Evolutionary conservation across 805 yeast genomes (phyloP).

Genomic region (Metschnikowia drakensbergensis): DNA sequence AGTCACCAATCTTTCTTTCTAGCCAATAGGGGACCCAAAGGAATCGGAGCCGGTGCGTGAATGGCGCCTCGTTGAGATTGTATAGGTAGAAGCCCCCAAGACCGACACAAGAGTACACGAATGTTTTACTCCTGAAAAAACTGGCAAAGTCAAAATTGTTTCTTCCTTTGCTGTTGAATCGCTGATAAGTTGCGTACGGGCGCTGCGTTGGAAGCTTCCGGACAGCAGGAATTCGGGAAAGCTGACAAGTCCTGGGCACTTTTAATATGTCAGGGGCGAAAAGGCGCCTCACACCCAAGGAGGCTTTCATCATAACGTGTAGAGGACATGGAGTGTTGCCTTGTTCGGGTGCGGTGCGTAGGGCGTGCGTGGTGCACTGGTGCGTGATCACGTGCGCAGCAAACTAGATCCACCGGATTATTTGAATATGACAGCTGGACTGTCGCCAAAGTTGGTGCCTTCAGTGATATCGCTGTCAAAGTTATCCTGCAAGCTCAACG

Average conservation of each 20-base stretch:
- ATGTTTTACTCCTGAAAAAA: conserved; percentile 23
- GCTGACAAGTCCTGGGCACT: not conserved
- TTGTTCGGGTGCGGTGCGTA: not conserved
- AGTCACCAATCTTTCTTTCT: conserved; percentile 60
- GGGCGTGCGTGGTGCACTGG: not conserved
- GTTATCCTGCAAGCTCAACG: conserved; percentile 19
- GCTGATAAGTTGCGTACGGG: conserved; percentile 18
- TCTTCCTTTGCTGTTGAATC: conserved; percentile 14
- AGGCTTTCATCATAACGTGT: not conserved
- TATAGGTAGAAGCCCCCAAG: conserved; percentile 21
- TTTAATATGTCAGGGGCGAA: not conserved
- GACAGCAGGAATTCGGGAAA: not conserved
- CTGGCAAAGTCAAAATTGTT: conserved; percentile 8
- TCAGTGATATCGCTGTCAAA: conserved; percentile 18
- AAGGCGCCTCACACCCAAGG: not conserved
- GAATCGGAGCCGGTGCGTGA: conserved; percentile 66
- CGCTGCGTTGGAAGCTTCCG: not conserved
- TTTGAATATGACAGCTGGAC: conserved; percentile 19
- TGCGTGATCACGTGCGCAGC: not conserved
- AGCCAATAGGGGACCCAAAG: conserved; percentile 66
- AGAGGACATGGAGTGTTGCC: too few species aligned
- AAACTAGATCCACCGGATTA: not conserved
- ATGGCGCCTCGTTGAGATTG: conserved; percentile 75
- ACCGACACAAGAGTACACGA: conserved; percentile 31
- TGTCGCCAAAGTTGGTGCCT: conserved; percentile 13